phyloP scores from a whole-genome alignment of 345 rosid genomes.

The Triadica sebifera region DNA sequence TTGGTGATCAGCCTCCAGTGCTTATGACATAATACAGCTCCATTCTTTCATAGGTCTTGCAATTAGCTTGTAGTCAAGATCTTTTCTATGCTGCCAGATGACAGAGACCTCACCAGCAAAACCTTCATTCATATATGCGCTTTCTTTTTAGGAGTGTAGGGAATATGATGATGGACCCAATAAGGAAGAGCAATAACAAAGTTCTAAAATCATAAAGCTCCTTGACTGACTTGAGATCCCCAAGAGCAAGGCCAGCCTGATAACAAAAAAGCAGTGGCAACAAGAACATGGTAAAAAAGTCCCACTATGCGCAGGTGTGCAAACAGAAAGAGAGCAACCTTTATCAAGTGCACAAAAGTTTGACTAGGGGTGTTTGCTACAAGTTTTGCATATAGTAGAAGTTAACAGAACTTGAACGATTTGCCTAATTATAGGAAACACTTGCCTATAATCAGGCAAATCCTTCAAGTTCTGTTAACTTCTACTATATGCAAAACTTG shows the following conservation, averaged over 20 bases:
- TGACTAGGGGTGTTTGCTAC: not conserved
- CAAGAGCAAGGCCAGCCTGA: slow-evolving; percentile 87
- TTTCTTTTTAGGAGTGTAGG: slow-evolving; percentile 77
- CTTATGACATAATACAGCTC: slow-evolving; percentile 5
- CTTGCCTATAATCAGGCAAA: not conserved
- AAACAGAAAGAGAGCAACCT: not conserved
- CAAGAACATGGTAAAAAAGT: not conserved
- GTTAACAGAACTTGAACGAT: too few relatives aligned
- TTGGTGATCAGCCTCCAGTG: slow-evolving; percentile 11
- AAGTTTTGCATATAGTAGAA: too few relatives aligned
- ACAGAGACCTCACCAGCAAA: slow-evolving; percentile 3
- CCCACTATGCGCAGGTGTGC: not conserved
- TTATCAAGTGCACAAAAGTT: not conserved
- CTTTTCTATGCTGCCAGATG: slow-evolving; percentile 11
- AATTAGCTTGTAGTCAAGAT: slow-evolving; percentile 16
- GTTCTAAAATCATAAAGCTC: slow-evolving; percentile 85
- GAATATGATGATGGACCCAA: slow-evolving; percentile 58
- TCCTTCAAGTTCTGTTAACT: too few relatives aligned
- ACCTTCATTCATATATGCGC: slow-evolving; percentile 57
- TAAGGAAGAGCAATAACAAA: slow-evolving; percentile 65
- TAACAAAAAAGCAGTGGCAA: not conserved
- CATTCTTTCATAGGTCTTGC: slow-evolving; percentile 11
- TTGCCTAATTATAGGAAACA: not conserved
- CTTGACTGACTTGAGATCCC: slow-evolving; percentile 77
- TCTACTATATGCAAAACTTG: too few relatives aligned